A percentile compares a stretch with the other conserved stretches of the same genome.
These are phyloP conservation scores for Metschnikowia corniflorae DNA, from an alignment of 805 yeast species.

Conservation along the genomic window DNA sequence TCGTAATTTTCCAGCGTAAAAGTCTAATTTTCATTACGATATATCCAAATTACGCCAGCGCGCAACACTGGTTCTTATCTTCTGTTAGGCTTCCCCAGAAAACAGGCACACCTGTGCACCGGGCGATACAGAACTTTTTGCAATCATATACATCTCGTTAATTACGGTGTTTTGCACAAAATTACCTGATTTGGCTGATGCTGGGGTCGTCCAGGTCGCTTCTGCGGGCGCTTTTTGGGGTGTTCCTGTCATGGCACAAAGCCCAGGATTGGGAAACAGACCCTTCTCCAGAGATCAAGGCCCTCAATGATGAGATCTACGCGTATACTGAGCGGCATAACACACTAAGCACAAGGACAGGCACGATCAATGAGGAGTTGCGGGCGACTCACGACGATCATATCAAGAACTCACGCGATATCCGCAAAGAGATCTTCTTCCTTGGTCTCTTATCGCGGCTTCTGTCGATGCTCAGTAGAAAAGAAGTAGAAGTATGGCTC, in stretches of 20 bases:
- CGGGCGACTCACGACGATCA: slow-evolving; percentile 30
- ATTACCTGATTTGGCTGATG: slow-evolving; percentile 5
- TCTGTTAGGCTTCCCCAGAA: neutral
- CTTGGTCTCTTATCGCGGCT: slow-evolving; percentile 35
- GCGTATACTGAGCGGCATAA: slow-evolving; percentile 29
- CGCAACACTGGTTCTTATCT: too few species aligned
- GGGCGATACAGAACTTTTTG: neutral
- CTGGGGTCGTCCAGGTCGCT: slow-evolving; percentile 17
- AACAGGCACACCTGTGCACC: slow-evolving; percentile 6
- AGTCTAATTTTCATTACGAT: too few species aligned
- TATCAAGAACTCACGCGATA: slow-evolving; percentile 26
- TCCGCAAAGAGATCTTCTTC: slow-evolving; percentile 35
- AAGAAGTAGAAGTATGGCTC: slow-evolving; percentile 45
- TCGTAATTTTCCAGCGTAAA: too few species aligned
- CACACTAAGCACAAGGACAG: slow-evolving; percentile 27
- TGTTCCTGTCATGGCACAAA: slow-evolving; percentile 14
- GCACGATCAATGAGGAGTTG: slow-evolving; percentile 35
- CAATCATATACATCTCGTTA: neutral
- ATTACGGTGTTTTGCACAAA: too few species aligned
- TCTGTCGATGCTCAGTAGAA: slow-evolving; percentile 27
- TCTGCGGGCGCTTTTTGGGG: slow-evolving; percentile 12
- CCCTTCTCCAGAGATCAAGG: slow-evolving; percentile 10
- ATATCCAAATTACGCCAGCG: too few species aligned
- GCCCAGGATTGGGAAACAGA: slow-evolving; percentile 9
- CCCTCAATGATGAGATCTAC: slow-evolving; percentile 13